A percentile compares a stretch with the other conserved stretches of the same genome.
Evolutionary conservation across 2,329 filamentous ascomycete genomes (phyloP).

Genomic region (Aspergillus neotritici): DNA sequence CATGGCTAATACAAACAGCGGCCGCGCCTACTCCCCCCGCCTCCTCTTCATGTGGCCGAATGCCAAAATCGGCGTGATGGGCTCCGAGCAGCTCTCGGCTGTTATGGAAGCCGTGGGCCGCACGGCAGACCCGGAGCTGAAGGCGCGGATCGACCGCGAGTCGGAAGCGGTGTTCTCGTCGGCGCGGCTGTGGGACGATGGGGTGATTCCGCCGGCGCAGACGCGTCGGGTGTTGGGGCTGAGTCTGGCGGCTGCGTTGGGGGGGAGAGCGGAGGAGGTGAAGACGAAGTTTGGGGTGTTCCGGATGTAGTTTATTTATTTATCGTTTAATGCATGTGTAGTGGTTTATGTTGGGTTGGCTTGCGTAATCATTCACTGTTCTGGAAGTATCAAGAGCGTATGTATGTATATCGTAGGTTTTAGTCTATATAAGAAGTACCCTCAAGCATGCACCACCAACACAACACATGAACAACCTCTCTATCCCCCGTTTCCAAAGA

Average conservation of each 20-base stretch:
- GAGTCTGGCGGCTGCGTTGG: constrained; percentile 65
- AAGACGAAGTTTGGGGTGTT: constrained; percentile 73
- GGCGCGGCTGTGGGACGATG: constrained; percentile 86
- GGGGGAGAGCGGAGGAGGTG: constrained; percentile 56
- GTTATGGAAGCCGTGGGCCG: constrained; percentile 96
- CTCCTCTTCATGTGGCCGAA: constrained; percentile 98
- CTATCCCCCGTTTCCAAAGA: not conserved
- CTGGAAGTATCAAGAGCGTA: too few relatives aligned
- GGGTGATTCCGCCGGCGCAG: constrained; percentile 71
- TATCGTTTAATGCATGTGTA: too few relatives aligned
- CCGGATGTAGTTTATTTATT: constrained; percentile 61
- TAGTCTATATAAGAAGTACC: too few relatives aligned
- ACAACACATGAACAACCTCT: too few relatives aligned
- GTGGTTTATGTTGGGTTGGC: too few relatives aligned
- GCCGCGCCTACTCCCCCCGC: constrained; percentile 82
- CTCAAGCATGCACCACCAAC: too few relatives aligned
- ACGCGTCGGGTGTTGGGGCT: constrained; percentile 67
- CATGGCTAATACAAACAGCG: constrained; percentile 44
- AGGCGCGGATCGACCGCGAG: constrained; percentile 79
- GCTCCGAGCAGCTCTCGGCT: constrained; percentile 78
- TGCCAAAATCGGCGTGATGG: constrained; percentile 95
- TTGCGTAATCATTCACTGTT: not conserved
- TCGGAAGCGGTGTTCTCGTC: constrained; percentile 84
- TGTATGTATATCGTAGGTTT: too few relatives aligned
- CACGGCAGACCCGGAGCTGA: constrained; percentile 71